Conservation (phyloP, 495 filamentous ascomycete species). For the Neurospora hispaniola region DNA sequence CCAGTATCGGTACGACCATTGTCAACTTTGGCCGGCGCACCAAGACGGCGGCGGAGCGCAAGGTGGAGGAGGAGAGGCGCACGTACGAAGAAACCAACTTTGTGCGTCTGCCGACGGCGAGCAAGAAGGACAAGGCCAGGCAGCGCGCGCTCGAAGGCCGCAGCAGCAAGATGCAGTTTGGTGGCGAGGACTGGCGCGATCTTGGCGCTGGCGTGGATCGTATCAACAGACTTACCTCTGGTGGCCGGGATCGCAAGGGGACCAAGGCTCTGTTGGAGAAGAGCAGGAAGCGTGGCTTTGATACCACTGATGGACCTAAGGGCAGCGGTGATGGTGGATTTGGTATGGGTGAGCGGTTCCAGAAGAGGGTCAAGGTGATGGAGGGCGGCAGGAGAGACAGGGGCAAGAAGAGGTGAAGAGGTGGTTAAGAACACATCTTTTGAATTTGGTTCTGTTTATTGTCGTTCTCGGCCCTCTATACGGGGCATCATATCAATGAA, state of each 20-base stretch:
- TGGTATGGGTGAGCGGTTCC: slow-evolving; percentile 57
- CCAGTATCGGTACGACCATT: slow-evolving; percentile 78
- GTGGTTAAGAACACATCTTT: background rate
- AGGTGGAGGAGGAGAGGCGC: slow-evolving; percentile 58
- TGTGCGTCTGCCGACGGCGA: slow-evolving; percentile 66
- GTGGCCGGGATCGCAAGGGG: slow-evolving; percentile 41
- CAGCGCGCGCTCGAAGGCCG: slow-evolving; percentile 33
- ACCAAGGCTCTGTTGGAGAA: slow-evolving; percentile 57
- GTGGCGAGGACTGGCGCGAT: slow-evolving; percentile 75
- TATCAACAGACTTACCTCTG: slow-evolving; percentile 60
- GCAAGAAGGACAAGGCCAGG: slow-evolving; percentile 62
- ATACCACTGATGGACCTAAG: slow-evolving; percentile 45
- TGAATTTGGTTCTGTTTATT: background rate
- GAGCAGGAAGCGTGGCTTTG: slow-evolving; percentile 62
- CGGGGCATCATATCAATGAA: background rate
- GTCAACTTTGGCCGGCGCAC: slow-evolving; percentile 56
- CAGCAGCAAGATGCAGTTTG: slow-evolving; percentile 46
- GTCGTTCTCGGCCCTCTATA: background rate
- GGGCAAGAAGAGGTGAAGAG: slow-evolving; percentile 28
- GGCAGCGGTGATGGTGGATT: slow-evolving; percentile 38
- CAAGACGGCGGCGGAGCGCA: slow-evolving; percentile 59
- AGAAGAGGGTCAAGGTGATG: slow-evolving; percentile 62
- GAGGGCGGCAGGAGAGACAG: slow-evolving; percentile 46
- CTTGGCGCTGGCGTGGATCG: slow-evolving; percentile 70
- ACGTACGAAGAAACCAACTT: slow-evolving; percentile 85